Conservation (phyloP, 139 green algal species). For the Chloropicon primus region DNA sequence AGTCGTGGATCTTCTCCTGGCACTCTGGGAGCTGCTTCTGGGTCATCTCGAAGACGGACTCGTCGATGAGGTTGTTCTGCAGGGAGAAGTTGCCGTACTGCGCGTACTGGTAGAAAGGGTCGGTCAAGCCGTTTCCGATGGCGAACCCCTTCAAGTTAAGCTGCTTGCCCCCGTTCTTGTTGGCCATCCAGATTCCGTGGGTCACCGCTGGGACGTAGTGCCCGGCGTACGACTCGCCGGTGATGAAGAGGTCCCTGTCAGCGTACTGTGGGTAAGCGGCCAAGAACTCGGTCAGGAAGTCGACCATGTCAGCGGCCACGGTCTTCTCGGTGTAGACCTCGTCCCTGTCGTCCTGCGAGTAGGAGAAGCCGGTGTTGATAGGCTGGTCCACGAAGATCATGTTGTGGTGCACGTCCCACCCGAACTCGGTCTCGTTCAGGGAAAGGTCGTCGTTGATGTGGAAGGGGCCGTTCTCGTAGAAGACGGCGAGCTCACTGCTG, state of each 20-base stretch:
- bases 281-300: slow-evolving; percentile 82
- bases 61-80: slow-evolving; percentile 48
- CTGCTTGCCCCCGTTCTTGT: neutral
- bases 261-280: slow-evolving; percentile 49
- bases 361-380: slow-evolving; percentile 86
- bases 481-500: slow-evolving; percentile 74
- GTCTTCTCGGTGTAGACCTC: slow-evolving; percentile 37
- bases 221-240: slow-evolving; percentile 43
- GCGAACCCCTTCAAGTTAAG: slow-evolving; percentile 37
- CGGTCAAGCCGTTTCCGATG: slow-evolving; percentile 86
- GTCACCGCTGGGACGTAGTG: slow-evolving; percentile 23
- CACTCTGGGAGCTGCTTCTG: slow-evolving; percentile 39
- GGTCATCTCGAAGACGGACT: slow-evolving; percentile 29
- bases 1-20: slow-evolving; percentile 34
- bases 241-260: slow-evolving; percentile 63
- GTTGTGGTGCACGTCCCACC: slow-evolving; percentile 43
- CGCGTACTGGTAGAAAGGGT: slow-evolving; percentile 66
- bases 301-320: slow-evolving; percentile 84
- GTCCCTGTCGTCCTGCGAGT: slow-evolving; percentile 28
- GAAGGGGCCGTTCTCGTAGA: slow-evolving; percentile 81
- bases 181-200: slow-evolving; percentile 4
- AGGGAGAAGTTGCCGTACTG: slow-evolving; percentile 66
- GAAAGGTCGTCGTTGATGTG: slow-evolving; percentile 48
- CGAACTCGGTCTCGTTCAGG: slow-evolving; percentile 50
- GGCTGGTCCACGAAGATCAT: slow-evolving; percentile 83